Base-by-base conservation (phyloP, 1,139 yeast species). In the Blastobotrys petasosporus region DNA sequence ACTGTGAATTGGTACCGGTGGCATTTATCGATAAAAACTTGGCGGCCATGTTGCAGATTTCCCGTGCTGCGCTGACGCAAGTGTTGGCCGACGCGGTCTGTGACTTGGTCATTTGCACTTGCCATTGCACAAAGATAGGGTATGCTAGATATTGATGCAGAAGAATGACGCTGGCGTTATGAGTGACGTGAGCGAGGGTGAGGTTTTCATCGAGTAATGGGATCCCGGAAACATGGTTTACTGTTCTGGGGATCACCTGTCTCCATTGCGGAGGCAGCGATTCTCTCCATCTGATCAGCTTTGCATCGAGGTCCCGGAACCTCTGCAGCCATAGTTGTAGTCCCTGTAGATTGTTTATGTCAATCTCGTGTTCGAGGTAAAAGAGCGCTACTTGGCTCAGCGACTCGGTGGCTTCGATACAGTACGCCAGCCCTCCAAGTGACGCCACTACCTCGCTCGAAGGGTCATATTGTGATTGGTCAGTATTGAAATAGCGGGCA, bases 111-210 rank as follows among this genome's bases (percentile, higher is more conserved):
- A 33, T 9, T 41, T 37, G 15, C 32, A 41, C 17, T 48, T 50
- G 2, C 54, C 43, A 17, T 44, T 32, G 36, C 39, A 23, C 29
- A 42, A 41, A 49, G 39, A 50, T 37, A 16, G 52, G 49, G 44
- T 53, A 51, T 30, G 58, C 59, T 4, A 56, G 42, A 44, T 54
- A 48, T 33, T 57, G 61, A 40, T 57, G 61, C 7, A 57, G 50
- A 17, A 57, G 45, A 15, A 56, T 47, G 17, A 57, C 60, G 36
- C 53, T 48, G 5, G 60, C 54, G 33, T 57, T 57, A 42, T 57
- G 60, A 4, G 58, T 54, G 36, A 56, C 50, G 41, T 57, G 61
- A 3, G 61, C 61, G 5, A 57, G 51, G 1, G 58, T 54, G 44
- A 56, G 39, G 38, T 57, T 57, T 32, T 54, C 56, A 44, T 57